These are phyloP conservation scores for Ogataea ganodermae DNA, from an alignment of 805 yeast species.

Conservation along the genomic window DNA sequence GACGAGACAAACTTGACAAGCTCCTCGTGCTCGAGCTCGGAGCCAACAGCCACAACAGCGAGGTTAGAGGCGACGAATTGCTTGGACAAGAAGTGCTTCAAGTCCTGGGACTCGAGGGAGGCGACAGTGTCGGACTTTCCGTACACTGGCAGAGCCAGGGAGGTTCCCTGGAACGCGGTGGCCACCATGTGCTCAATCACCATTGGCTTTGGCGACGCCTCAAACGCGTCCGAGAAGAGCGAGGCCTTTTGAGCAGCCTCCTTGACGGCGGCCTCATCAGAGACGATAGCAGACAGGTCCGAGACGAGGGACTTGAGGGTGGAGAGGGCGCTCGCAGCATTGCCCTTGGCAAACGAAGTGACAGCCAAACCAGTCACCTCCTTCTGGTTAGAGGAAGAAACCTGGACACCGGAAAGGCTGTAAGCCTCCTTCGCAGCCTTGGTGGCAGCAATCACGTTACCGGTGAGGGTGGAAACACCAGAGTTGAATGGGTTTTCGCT, in stretches of 20 bases:
- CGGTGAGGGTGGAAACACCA: constrained; percentile 71
- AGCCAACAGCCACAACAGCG: constrained; percentile 68
- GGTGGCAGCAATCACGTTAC: constrained; percentile 47
- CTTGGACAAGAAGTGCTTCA: constrained; percentile 54
- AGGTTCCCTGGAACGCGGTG: constrained; percentile 85
- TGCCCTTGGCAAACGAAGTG: constrained; percentile 63
- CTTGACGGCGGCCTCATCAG: constrained; percentile 46
- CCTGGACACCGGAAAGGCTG: constrained; percentile 54
- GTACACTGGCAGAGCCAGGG: constrained; percentile 71
- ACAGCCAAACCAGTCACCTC: constrained; percentile 64
- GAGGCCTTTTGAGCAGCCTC: constrained; percentile 49
- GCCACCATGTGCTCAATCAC: constrained; percentile 77
- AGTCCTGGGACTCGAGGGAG: constrained; percentile 59
- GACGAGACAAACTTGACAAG: constrained; percentile 66
- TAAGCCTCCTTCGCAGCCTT: constrained; percentile 36
- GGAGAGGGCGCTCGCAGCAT: constrained; percentile 52
- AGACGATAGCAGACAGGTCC: constrained; percentile 37
- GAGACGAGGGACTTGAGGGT: constrained; percentile 49
- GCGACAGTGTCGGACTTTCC: constrained; percentile 72
- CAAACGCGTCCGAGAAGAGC: constrained; percentile 53
- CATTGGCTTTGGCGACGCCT: constrained; percentile 54
- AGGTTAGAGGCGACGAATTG: constrained; percentile 64
- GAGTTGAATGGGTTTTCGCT: constrained; percentile 79
- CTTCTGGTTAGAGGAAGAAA: constrained; percentile 55
- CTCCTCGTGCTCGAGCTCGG: constrained; percentile 63